Base-by-base conservation (phyloP, 306 rosid species). In the Calophaca sinica region DNA sequence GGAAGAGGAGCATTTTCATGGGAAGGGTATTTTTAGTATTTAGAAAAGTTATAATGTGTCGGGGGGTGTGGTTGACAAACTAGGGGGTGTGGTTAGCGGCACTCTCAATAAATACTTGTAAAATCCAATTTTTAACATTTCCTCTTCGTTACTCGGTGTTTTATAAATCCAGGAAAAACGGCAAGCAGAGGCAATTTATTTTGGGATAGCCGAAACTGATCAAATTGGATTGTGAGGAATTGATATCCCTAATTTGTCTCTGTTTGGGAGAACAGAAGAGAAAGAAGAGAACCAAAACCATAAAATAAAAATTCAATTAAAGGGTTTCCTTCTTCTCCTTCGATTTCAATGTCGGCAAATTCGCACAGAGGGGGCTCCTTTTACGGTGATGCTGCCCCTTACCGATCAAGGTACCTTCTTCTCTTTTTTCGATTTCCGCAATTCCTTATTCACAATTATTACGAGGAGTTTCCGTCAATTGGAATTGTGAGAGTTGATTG, bases 361-460 rank as follows among this genome's bases (percentile, higher is more conserved):
- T 84, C 88, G 48, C 75, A 62, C 62, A 79, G 88, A 36, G 86
- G 86, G 2, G 84, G 79, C 7, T 77, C 88, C 31, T 79, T 44
- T 41, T 82, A 83, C 64, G 89, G 92, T 33, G 84, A 71, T 8
- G 92, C 87, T 41, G 94, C 88, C 41, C 89, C 87, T 20, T 90
- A 33, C 52, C 85, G 91, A 65, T 92, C 97, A 57, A 88, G 96
- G 97, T 89, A 28, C 51, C 32, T 55, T 46, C 44, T 3, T 4
- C 31, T 52, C 36, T 73, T 10, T 32, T 29, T 55, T 44, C 52
- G 28, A 15, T 62, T 71, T 46, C 0, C 14, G 6, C 3, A 33
- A 20, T 46, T 49, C n/a, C 46, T 20, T 20, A 20, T 20, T 20
- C 26, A 20, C 26, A 20, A 20, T 20, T 20, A 20, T 4, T 31